Percentiles rank a stretch among this genome's conserved stretches.
phyloP scores from a whole-genome alignment of 75 land plant species.

The Selaginella tamariscina region DNA sequence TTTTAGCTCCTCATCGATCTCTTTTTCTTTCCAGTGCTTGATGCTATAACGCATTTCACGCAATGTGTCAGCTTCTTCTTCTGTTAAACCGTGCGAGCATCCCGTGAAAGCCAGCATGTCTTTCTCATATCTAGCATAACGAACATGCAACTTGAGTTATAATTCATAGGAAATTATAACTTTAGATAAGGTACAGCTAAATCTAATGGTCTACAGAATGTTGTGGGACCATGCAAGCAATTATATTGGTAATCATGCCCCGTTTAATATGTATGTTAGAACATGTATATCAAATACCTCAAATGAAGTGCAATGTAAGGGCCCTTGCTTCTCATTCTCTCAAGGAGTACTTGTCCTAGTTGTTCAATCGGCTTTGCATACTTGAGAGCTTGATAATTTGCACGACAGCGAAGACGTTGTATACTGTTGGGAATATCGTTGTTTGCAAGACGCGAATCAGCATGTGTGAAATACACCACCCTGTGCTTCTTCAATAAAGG shows the following conservation, averaged over 20 bases:
- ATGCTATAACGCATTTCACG: constrained; percentile 67
- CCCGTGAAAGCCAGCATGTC: constrained; percentile 99
- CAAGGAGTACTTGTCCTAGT: constrained; percentile 38
- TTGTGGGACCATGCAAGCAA: neutral
- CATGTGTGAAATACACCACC: constrained; percentile 49
- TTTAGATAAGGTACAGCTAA: neutral
- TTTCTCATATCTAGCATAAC: constrained; percentile 54
- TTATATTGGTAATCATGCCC: neutral
- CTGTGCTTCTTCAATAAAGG: constrained; percentile 43
- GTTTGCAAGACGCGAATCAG: constrained; percentile 67
- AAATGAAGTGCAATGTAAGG: constrained; percentile 62
- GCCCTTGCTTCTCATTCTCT: constrained; percentile 29
- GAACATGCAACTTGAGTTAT: too few relatives aligned
- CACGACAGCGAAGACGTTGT: constrained; percentile 60
- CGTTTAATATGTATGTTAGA: neutral
- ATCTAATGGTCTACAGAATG: neutral
- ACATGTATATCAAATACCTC: constrained; percentile 34
- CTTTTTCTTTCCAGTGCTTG: constrained; percentile 96
- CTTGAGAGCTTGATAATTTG: constrained; percentile 49
- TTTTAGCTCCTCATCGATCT: constrained; percentile 74
- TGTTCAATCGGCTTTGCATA: constrained; percentile 36
- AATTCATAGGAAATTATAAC: neutral
- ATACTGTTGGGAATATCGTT: constrained; percentile 41
- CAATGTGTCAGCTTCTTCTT: constrained; percentile 65
- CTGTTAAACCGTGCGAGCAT: constrained; percentile 63